Evolutionary conservation across 768 basidiomycete genomes (phyloP).

Genomic region (Boletus rubescentipes): DNA sequence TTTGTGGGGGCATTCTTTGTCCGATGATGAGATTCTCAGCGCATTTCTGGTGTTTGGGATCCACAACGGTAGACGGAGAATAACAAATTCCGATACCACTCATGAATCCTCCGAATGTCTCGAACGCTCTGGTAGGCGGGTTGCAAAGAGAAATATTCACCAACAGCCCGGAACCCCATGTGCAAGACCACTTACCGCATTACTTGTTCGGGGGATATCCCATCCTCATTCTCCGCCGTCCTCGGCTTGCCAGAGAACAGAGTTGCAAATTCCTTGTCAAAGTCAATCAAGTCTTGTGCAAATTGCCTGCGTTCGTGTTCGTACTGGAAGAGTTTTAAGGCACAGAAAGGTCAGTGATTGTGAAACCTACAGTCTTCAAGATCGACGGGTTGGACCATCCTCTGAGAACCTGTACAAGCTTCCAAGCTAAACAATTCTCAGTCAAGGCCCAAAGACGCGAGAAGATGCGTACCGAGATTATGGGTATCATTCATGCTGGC

Average conservation of each 20-base stretch:
- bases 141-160: neutral
- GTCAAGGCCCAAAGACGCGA: slow-evolving; percentile 40
- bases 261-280: slow-evolving; percentile 60
- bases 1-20: slow-evolving; percentile 35
- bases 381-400: slow-evolving; percentile 37
- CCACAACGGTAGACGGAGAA: slow-evolving; percentile 33
- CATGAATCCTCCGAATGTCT: slow-evolving; percentile 35
- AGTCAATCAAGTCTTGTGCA: slow-evolving; percentile 66
- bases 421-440: slow-evolving; percentile 47
- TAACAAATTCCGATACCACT: slow-evolving; percentile 40
- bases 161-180: neutral
- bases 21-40: slow-evolving; percentile 34
- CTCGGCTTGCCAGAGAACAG: slow-evolving; percentile 42
- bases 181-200: slow-evolving; percentile 20
- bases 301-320: slow-evolving; percentile 63
- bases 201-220: slow-evolving; percentile 35
- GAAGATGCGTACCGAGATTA: slow-evolving; percentile 50
- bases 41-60: slow-evolving; percentile 25
- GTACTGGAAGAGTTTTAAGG: slow-evolving; percentile 42
- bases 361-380: slow-evolving; percentile 35
- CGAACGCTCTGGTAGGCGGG: slow-evolving; percentile 28
- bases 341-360: neutral
- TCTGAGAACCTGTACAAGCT: slow-evolving; percentile 42
- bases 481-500: slow-evolving; percentile 72
- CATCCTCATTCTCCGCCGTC: slow-evolving; percentile 37